A percentile compares a stretch with the other conserved stretches of the same genome.
These are phyloP conservation scores for Centella asiatica DNA, from an alignment of 129 eudicot species.

Conservation along the genomic window DNA sequence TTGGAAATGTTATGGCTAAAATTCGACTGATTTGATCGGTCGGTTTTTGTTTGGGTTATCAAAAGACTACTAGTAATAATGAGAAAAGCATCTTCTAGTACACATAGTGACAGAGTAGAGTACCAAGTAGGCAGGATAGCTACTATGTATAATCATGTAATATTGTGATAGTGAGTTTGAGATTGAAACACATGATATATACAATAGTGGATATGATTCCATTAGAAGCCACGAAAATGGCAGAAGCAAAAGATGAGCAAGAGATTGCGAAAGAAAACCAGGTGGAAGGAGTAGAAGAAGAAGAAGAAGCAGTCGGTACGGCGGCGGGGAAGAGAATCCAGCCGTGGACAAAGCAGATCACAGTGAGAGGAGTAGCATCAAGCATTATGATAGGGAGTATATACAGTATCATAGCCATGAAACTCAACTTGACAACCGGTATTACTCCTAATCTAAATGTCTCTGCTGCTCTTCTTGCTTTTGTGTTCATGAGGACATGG, in stretches of 20 bases:
- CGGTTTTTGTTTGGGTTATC: too few species aligned
- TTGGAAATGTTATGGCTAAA: too few species aligned
- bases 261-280: conserved; percentile 24
- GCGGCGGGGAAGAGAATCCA: conserved; percentile 35
- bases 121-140: too few species aligned
- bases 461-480: conserved; percentile 80
- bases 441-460: conserved; percentile 71
- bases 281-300: not conserved
- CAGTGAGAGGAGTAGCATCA: conserved; percentile 49
- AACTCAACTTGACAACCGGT: conserved; percentile 71
- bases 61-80: too few species aligned
- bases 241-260: conserved; percentile 27
- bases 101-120: not conserved
- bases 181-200: not conserved
- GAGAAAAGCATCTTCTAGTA: too few species aligned
- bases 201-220: conserved; percentile 7
- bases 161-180: not conserved
- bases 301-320: not conserved
- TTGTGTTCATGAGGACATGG: conserved; percentile 58
- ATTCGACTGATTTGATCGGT: too few species aligned
- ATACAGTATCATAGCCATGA: conserved; percentile 72
- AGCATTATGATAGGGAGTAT: conserved; percentile 53
- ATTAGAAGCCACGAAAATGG: conserved; percentile 20
- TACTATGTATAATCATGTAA: too few species aligned
- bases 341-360: conserved; percentile 70